These are phyloP conservation scores for Blastobotrys elegans DNA, from an alignment of 1,139 yeast genomes.

Conservation along the genomic window DNA sequence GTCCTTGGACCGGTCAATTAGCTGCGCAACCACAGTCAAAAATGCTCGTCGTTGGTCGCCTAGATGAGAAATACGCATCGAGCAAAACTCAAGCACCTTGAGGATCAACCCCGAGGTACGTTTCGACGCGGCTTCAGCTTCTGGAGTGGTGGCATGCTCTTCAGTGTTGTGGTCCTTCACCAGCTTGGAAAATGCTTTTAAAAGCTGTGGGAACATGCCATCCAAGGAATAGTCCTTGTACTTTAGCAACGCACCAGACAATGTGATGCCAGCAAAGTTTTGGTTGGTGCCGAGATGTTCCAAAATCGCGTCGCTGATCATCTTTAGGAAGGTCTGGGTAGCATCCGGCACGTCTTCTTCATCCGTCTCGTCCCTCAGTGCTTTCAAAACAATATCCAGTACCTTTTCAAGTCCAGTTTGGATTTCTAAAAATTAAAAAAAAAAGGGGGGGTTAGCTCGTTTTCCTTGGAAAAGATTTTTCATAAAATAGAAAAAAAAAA, in stretches of 20 bases:
- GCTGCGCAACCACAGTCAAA: constrained; percentile 77
- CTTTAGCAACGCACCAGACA: constrained; percentile 77
- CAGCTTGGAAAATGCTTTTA: constrained; percentile 82
- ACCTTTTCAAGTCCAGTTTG: constrained; percentile 74
- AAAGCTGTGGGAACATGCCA: constrained; percentile 64
- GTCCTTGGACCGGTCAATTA: constrained; percentile 85
- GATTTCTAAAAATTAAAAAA: constrained; percentile 14
- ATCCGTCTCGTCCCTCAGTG: constrained; percentile 23
- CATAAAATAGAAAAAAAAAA: no score
- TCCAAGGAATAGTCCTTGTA: constrained; percentile 72
- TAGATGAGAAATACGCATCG: constrained; percentile 72
- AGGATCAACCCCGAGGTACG: constrained; percentile 73
- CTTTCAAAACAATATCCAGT: constrained; percentile 52
- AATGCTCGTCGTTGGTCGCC: constrained; percentile 94
- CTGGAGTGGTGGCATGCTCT: constrained; percentile 21
- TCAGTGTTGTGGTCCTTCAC: constrained; percentile 72
- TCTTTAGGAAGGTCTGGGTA: constrained; percentile 54
- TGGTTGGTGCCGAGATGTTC: constrained; percentile 78
- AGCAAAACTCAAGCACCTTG: constrained; percentile 69
- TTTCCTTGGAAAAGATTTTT: not conserved
- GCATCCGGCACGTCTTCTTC: constrained; percentile 51
- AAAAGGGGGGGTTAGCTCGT: no score
- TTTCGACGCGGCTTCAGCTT: constrained; percentile 64
- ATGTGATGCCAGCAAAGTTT: constrained; percentile 83
- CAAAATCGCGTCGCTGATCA: constrained; percentile 63